Evolutionary conservation across 345 rosid genomes (phyloP).

Genomic region (Boechera divaricarpa): DNA sequence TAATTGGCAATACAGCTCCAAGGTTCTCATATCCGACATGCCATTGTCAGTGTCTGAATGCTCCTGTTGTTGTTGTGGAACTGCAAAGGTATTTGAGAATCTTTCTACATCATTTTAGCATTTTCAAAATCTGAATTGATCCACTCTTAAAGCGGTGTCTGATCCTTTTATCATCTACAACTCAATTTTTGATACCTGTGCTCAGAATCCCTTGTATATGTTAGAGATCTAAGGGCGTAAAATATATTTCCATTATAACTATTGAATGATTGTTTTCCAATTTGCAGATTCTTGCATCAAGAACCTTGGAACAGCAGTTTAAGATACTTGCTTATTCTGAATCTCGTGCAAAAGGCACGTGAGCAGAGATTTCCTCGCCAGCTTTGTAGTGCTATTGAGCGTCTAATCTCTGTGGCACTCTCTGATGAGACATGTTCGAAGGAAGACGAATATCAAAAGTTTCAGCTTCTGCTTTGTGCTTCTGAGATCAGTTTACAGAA

Average conservation of each 20-base stretch:
- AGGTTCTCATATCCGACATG: conserved; percentile 87
- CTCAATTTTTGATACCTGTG: conserved; percentile 5
- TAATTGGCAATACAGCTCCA: conserved; percentile 65
- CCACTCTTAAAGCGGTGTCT: background rate
- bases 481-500: conserved; percentile 80
- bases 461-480: conserved; percentile 86
- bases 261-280: conserved; percentile 25
- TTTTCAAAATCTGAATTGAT: conserved; percentile 9
- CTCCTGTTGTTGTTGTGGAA: conserved; percentile 62
- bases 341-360: conserved; percentile 81
- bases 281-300: conserved; percentile 67
- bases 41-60: conserved; percentile 57
- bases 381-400: conserved; percentile 57
- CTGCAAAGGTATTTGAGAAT: conserved; percentile 68
- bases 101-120: conserved; percentile 13
- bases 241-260: background rate
- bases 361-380: conserved; percentile 83
- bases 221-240: background rate
- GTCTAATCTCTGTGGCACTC: conserved; percentile 62
- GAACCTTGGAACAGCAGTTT: conserved; percentile 83
- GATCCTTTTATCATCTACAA: conserved; percentile 24
- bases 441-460: conserved; percentile 64
- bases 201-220: background rate
- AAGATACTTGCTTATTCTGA: conserved; percentile 76
- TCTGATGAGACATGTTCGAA: conserved; percentile 55